A percentile compares a stretch with the other conserved stretches of the same genome.
Conservation (phyloP, 1,139 yeast species). For the Arxiozyma slooffiae region DNA sequence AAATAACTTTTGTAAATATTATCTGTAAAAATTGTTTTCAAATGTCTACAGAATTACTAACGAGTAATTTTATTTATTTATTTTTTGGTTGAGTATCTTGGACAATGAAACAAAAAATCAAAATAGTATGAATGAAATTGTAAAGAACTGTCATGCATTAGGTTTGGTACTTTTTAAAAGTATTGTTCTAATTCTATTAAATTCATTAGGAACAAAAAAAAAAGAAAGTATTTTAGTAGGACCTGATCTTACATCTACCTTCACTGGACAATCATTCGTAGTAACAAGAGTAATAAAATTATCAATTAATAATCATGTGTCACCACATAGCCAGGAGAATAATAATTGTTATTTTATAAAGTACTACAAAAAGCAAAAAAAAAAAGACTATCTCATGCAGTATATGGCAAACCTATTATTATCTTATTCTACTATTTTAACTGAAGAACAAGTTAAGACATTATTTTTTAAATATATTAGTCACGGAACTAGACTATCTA, state of each 20-base stretch:
- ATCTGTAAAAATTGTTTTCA: conserved; percentile 75
- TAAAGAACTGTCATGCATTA: conserved; percentile 61
- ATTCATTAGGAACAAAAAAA: conserved; percentile 74
- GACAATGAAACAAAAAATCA: conserved; percentile 98
- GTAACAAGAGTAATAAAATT: conserved; percentile 72
- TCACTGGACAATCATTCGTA: conserved; percentile 73
- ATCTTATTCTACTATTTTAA: conserved; percentile 70
- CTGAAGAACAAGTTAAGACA: conserved; percentile 64
- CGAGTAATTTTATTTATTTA: conserved; percentile 78
- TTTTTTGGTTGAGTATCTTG: conserved; percentile 88
- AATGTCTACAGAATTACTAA: conserved; percentile 75
- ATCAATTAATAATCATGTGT: conserved; percentile 64
- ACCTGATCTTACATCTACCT: conserved; percentile 93
- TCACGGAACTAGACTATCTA: conserved; percentile 60
- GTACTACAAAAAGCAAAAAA: conserved; percentile 75
- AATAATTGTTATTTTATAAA: too few species aligned
- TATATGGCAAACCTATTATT: conserved; percentile 69
- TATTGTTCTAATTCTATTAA: conserved; percentile 77
- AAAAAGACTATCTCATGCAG: conserved; percentile 64
- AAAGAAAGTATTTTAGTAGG: conserved; percentile 88
- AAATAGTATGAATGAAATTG: conserved; percentile 85
- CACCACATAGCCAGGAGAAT: conserved; percentile 56
- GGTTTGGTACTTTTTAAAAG: conserved; percentile 70
- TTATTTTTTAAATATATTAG: conserved; percentile 72
- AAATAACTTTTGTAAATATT: too few species aligned